A percentile compares a stretch with the other conserved stretches of the same genome.
phyloP scores from a whole-genome alignment of 129 eudicot genomes.

The Flaveria linearis region DNA sequence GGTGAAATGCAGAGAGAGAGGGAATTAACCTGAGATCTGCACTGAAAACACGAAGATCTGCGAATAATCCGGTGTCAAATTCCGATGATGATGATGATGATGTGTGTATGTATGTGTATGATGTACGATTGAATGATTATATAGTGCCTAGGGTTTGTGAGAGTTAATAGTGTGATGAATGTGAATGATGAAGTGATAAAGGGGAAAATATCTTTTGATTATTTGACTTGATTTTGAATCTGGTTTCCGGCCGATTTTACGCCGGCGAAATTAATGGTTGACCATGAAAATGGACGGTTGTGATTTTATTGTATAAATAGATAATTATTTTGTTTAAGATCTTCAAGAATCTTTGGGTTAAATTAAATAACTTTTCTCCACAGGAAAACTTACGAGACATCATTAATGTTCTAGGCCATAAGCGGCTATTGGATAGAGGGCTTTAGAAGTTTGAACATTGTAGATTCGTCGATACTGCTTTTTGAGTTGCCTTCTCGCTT shows the following conservation, averaged over 20 bases:
- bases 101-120: background rate
- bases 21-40: constrained; percentile 30
- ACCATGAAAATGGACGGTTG: constrained; percentile 22
- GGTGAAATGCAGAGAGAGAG: constrained; percentile 22
- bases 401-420: no score
- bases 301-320: background rate
- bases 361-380: no score
- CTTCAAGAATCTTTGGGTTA: no score
- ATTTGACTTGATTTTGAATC: constrained; percentile 26
- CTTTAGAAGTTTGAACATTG: no score
- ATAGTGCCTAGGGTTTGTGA: constrained; percentile 26
- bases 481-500: no score
- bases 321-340: no score
- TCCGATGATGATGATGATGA: constrained; percentile 21
- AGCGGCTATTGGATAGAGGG: no score
- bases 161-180: constrained; percentile 8
- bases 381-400: no score
- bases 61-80: constrained; percentile 4
- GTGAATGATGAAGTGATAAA: constrained; percentile 17
- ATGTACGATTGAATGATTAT: constrained; percentile 9
- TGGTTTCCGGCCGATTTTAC: constrained; percentile 37
- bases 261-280: constrained; percentile 34
- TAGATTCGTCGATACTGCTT: no score
- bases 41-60: background rate
- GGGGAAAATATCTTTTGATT: constrained; percentile 27